Evolutionary conservation across 805 yeast genomes (phyloP), one percentile per base, ranked within the genome.

Genomic region (Saccharomycopsis sp.): DNA sequence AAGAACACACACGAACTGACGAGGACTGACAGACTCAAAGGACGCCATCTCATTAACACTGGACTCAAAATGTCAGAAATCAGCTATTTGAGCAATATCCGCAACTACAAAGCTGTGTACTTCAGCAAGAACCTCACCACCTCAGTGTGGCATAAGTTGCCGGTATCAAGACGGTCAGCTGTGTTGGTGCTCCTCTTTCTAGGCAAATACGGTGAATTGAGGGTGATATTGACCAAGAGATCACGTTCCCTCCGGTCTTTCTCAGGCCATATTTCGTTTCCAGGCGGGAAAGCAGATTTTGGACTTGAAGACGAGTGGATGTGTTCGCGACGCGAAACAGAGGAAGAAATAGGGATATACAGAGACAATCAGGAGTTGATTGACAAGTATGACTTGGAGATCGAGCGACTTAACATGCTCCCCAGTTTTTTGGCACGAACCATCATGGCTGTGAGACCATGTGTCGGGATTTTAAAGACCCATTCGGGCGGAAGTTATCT

Each of bases 211-310:
- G 93, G 93, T 1, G 96, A 90, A 64, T 71, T 91, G 19, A 72
- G 93, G 51, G 96, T 89, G 35, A 75, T 92, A 2, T 71, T 92
- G 55, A 92, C 97, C 0, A 84, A 87, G 64, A 72, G 98, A 62
- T 84, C 96, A 2, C 76, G 86, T 53, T 75, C 78, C 42, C 75
- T 93, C 65, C 75, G 83, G 54, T 81, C 81, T 56, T 92, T 91
- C 72, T 87, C 94, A 0, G 97, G 97, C 3, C 97, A 92, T 69
- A 87, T 88, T 3, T 89, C 97, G 1, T 75, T 92, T 7, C 98
- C 98, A 2, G 98, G 98, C 1, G 98, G 97, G 7, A 89, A 86
- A 67, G 91, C 96, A 2, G 97, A 92, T 69, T 67, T 64, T 49
- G 82, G 78, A 0, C 74, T 79, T 19, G 90, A 89, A 64, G 70